These are phyloP conservation scores for Leptomonas seymouri DNA, from an alignment of 208 protist species.

Conservation along the genomic window DNA sequence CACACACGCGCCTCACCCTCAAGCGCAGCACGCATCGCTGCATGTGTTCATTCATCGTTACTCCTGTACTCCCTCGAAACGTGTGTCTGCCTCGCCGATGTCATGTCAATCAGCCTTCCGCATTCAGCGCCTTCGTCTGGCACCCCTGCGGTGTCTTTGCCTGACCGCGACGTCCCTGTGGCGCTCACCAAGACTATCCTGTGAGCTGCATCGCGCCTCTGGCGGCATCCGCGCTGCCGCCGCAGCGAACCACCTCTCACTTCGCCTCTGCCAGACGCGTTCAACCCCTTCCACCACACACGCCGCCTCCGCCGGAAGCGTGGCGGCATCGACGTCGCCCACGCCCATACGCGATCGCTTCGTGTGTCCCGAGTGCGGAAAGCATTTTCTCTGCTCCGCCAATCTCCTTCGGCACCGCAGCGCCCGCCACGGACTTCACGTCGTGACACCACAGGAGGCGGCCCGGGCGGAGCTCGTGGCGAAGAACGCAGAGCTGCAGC, in stretches of 20 bases:
- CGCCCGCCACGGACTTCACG: slow-evolving; percentile 42
- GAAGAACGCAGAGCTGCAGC: slow-evolving; percentile 31
- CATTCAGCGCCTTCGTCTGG: not conserved
- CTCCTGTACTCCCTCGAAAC: not conserved
- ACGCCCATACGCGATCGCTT: slow-evolving; percentile 8
- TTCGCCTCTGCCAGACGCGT: too few relatives aligned
- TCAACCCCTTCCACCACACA: too few relatives aligned
- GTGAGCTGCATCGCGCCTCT: not conserved
- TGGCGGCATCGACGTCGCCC: not conserved
- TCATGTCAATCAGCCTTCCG: not conserved
- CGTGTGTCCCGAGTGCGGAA: slow-evolving; percentile 77
- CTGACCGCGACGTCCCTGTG: too few relatives aligned
- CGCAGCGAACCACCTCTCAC: not conserved
- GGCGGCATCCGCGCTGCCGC: not conserved
- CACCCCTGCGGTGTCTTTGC: not conserved
- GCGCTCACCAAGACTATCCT: not conserved
- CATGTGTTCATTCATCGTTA: not conserved
- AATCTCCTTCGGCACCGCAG: slow-evolving; percentile 63
- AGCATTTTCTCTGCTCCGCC: slow-evolving; percentile 48
- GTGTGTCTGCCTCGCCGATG: not conserved
- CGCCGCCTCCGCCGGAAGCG: not conserved
- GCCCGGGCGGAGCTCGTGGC: slow-evolving; percentile 26
- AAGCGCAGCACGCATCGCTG: too few relatives aligned
- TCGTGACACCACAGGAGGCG: slow-evolving; percentile 35
- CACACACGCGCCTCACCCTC: not conserved